These are phyloP conservation scores for Betula pendula DNA, from an alignment of 306 rosid species.

Conservation along the genomic window DNA sequence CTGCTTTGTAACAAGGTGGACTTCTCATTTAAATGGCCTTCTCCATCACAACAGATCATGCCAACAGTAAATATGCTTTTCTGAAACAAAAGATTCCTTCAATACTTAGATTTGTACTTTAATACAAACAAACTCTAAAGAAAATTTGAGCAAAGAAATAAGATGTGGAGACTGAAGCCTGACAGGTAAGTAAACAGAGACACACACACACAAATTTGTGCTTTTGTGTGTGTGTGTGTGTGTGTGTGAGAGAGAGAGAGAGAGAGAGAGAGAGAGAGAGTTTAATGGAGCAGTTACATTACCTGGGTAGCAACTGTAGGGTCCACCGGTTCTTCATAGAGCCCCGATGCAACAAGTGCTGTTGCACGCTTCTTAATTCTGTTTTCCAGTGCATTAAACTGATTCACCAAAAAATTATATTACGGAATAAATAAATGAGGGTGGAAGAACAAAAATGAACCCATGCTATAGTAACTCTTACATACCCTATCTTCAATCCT, in stretches of 20 bases:
- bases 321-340: constrained; percentile 74
- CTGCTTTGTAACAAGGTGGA: constrained; percentile 88
- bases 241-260: not conserved
- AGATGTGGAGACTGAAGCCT: constrained; percentile 18
- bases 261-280: not conserved
- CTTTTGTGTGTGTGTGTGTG: not conserved
- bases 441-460: constrained; percentile 20
- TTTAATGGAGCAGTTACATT: constrained; percentile 21
- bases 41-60: constrained; percentile 88
- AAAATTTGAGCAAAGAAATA: constrained; percentile 16
- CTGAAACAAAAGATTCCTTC: constrained; percentile 48
- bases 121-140: constrained; percentile 2
- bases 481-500: constrained; percentile 78
- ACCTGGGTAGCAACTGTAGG: constrained; percentile 93
- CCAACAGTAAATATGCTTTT: constrained; percentile 82
- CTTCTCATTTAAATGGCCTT: constrained; percentile 88
- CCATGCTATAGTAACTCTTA: constrained; percentile 12
- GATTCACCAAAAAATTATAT: constrained; percentile 36
- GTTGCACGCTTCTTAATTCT: constrained; percentile 61
- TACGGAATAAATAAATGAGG: constrained; percentile 24
- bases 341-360: constrained; percentile 68
- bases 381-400: constrained; percentile 81
- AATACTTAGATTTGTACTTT: constrained; percentile 26
- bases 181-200: not conserved
- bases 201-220: not conserved